phyloP scores from a whole-genome alignment of 2,329 filamentous ascomycete species.

The Pseudofabraea citricarpa region DNA sequence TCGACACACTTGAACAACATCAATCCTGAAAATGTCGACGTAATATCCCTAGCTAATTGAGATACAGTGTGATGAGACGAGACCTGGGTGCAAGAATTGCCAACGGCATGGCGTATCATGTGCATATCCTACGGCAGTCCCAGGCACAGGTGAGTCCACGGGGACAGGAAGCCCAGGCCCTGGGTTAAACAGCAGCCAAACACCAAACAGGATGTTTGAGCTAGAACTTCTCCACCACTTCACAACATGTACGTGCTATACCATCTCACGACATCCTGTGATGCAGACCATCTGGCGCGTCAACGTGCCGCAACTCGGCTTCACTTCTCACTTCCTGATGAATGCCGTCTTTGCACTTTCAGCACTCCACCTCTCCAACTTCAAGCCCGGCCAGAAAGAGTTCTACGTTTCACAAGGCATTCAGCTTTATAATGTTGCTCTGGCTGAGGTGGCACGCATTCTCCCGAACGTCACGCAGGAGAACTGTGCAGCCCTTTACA shows the following conservation, averaged over 20 bases:
- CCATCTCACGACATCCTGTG: slow-evolving; percentile 12
- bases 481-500: slow-evolving; percentile 2
- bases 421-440: not conserved
- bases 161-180: not conserved
- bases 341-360: slow-evolving; percentile 17
- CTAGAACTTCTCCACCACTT: slow-evolving; percentile 22
- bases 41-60: not conserved
- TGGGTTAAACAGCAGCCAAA: not conserved
- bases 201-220: slow-evolving; percentile 1
- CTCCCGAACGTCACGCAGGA: not conserved
- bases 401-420: not conserved
- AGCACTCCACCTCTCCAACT: slow-evolving; percentile 15
- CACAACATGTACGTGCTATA: slow-evolving; percentile 13
- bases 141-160: not conserved
- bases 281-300: slow-evolving; percentile 10
- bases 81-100: not conserved
- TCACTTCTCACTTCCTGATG: slow-evolving; percentile 9
- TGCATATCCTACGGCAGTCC: not conserved
- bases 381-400: not conserved
- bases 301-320: slow-evolving; percentile 15
- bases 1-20: not conserved
- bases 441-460: not conserved
- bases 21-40: not conserved
- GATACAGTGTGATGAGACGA: slow-evolving; percentile 2
- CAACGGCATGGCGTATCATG: not conserved